Evolutionary conservation across 495 filamentous ascomycete genomes (phyloP), one percentile per base, ranked within the genome.

Genomic region (Aspergillus sclerotiicarbonarius): DNA sequence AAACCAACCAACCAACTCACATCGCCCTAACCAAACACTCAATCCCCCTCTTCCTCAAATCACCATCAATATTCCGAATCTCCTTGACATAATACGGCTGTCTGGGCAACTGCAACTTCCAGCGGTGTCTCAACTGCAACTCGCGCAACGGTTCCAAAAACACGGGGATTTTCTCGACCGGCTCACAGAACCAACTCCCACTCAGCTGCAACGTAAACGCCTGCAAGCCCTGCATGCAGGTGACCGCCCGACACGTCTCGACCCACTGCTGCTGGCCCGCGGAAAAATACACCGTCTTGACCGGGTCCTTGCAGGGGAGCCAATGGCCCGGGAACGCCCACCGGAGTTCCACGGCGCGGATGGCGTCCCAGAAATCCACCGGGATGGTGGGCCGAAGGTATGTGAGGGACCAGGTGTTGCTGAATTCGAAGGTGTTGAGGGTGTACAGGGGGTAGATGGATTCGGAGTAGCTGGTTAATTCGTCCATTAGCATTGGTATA

Each of bases 291-390:
- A 79, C 64, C 13, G 67, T 51, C 50, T 76, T 75, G 20, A 79
- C 76, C 49, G 76, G 71, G 61, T 79, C 76, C 56, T 79, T 79
- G 62, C 64, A 73, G 6, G 76, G 76, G 0, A 79, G 70, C 72
- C 75, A 76, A 55, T 78, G 75, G 55, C 75, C 76, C 0, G 72
- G 73, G 53, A 79, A 79, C 0, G 76, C 74, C 74, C 74, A 78
- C 69, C 73, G 70, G 15, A 79, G 71, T 39, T 76, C 74, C 49
- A 79, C 62, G 33, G 37, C 43, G 53, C 71, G 74, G 46, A 78
- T 76, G 3, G 56, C 60, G 32, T 68, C 54, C 71, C 72, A 73
- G 45, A 67, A 57, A 9, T 71, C 65, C 3, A 52, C 6, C 6
- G 66, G 71, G 50, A 79, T 62, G 1, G 75, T 76, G 6, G 72